These are phyloP conservation scores for Ilyonectria mors-panacis DNA, from an alignment of 2,329 filamentous ascomycete genomes.

Conservation along the genomic window DNA sequence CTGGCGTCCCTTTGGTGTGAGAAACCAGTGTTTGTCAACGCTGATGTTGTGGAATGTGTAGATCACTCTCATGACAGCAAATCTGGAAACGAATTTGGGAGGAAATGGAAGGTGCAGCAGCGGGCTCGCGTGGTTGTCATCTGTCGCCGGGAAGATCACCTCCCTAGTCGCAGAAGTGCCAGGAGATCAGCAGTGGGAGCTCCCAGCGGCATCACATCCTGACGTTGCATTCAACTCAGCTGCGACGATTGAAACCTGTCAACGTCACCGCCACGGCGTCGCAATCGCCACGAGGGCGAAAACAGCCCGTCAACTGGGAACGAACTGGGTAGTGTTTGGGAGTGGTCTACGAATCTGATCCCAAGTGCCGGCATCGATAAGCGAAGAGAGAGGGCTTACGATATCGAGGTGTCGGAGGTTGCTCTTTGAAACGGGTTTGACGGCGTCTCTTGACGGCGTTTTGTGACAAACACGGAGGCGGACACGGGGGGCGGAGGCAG, in stretches of 20 bases:
- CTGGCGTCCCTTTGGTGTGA: not conserved
- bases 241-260: slow-evolving; percentile 12
- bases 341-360: not conserved
- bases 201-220: not conserved
- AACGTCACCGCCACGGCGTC: slow-evolving; percentile 14
- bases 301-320: slow-evolving; percentile 1
- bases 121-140: not conserved
- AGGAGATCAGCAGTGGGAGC: not conserved
- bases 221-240: too few relatives aligned
- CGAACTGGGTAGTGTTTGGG: not conserved
- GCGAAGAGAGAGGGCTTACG: slow-evolving; percentile 15
- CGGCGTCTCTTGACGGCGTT: not conserved
- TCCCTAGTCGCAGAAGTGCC: not conserved
- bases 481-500: not conserved
- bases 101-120: not conserved
- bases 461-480: not conserved
- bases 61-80: not conserved
- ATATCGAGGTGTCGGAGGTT: slow-evolving; percentile 12
- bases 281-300: slow-evolving; percentile 8
- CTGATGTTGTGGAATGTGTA: not conserved
- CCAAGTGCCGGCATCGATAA: slow-evolving; percentile 26
- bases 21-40: not conserved
- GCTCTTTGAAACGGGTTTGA: slow-evolving; percentile 26
- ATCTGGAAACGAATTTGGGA: not conserved
- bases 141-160: not conserved